Percentiles rank a stretch among this genome's conserved stretches.
phyloP scores from a whole-genome alignment of 2,329 filamentous ascomycete genomes.

The Hymenoscyphus salicellus region DNA sequence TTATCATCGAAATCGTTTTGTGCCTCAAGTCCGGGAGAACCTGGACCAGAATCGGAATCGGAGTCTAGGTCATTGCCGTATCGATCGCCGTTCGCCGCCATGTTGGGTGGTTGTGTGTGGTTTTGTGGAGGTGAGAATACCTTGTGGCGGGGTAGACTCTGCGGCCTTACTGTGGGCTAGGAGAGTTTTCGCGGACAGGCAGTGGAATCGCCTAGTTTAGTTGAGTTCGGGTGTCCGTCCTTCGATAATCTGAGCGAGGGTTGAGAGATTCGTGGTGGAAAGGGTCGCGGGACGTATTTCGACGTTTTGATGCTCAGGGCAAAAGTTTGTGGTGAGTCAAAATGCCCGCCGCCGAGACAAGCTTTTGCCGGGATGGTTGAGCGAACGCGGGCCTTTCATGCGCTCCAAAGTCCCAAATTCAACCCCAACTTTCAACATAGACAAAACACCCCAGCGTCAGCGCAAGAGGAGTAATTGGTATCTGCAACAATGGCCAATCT shows the following conservation, averaged over 20 bases:
- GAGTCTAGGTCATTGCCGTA: slow-evolving; percentile 71
- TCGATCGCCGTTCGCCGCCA: slow-evolving; percentile 54
- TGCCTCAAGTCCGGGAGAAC: slow-evolving; percentile 49
- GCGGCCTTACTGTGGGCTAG: slow-evolving; percentile 1
- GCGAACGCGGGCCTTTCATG: background rate
- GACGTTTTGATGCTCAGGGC: background rate
- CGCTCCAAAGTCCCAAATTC: background rate
- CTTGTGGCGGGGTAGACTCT: slow-evolving; percentile 15
- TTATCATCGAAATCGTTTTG: slow-evolving; percentile 56
- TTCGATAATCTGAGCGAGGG: background rate
- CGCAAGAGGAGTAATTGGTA: background rate
- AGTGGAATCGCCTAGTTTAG: background rate
- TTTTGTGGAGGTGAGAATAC: slow-evolving; percentile 12
- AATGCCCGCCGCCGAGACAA: background rate
- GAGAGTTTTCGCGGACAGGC: background rate
- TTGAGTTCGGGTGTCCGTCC: background rate
- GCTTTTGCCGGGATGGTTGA: background rate
- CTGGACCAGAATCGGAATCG: slow-evolving; percentile 56
- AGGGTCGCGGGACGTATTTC: background rate
- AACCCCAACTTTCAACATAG: slow-evolving; percentile 1
- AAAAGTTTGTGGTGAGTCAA: slow-evolving; percentile 4
- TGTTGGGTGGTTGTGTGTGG: slow-evolving; percentile 28
- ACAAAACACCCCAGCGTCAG: background rate
- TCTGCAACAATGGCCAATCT: slow-evolving; percentile 28
- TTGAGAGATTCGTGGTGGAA: background rate